Base-by-base conservation (phyloP, 2,329 filamentous ascomycete species). In the Tolypocladium tropicale region DNA sequence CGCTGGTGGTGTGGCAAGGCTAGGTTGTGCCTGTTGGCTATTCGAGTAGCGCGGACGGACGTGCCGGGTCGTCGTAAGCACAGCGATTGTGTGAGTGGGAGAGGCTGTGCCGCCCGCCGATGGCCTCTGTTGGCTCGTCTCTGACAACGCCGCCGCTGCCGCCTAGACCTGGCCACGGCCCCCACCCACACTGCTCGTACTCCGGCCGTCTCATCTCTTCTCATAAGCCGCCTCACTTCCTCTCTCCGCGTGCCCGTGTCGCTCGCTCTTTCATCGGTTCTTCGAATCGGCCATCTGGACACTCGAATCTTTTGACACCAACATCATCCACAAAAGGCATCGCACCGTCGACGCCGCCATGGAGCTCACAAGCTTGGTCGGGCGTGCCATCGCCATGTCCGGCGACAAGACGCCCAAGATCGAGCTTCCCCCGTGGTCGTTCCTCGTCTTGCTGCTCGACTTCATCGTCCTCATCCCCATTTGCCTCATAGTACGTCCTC, bases 381-480 rank as follows among this genome's bases (percentile, higher is more conserved):
- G 68, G 65, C 70, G 76, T 60, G 73, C 68, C 57, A 62, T 69
- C 53, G 58, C 64, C 32, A 60, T 55, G 63, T 39, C 30, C 11
- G 43, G 33, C 32, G n/a, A 59, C 25, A 61, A 63, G n/a, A 62
- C 67, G 39, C 54, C 54, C 43, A 46, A 61, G 39, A 59, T 61
- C 52, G 58, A 72, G 59, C 63, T 72, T 55, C 74, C 74, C 21
- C 59, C 62, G n/a, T 77, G 74, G 74, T 66, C 72, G n/a, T 65
- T 60, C 58, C 59, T 65, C 43, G 58, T 81, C 56, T 52, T 76
- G 51, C 55, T 76, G 21, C 54, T 70, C 53, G 68, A 79, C 59
- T 54, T 74, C 49, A 32, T 80, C 36, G 53, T 79, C 58, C 75
- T 81, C 60, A 54, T 79, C 12, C 78, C 78, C 37, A 23, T 74